phyloP scores from a whole-genome alignment of 2,329 filamentous ascomycete species.

The Beauveria australis region DNA sequence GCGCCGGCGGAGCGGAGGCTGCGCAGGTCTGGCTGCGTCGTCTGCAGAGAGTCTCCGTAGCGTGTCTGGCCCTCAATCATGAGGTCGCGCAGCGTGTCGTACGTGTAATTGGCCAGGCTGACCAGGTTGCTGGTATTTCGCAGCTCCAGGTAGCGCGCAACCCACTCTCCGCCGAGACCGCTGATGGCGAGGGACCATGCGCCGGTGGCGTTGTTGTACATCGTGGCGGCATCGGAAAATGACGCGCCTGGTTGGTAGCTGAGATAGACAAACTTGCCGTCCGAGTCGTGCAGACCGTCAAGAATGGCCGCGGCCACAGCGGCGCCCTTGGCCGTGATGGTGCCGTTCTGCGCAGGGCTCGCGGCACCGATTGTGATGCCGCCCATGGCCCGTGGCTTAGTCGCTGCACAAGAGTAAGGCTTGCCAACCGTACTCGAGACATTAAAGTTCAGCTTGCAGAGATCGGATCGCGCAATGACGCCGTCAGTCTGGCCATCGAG shows the following conservation, averaged over 20 bases:
- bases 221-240: constrained; percentile 26
- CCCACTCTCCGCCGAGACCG: constrained; percentile 24
- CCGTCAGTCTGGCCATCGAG: background rate
- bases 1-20: constrained; percentile 40
- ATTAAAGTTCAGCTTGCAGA: constrained; percentile 23
- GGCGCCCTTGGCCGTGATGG: constrained; percentile 23
- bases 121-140: constrained; percentile 26
- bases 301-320: constrained; percentile 25
- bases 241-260: constrained; percentile 23
- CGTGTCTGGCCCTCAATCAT: constrained; percentile 39
- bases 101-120: constrained; percentile 37
- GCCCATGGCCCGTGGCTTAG: constrained; percentile 13
- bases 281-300: constrained; percentile 28
- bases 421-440: constrained; percentile 22
- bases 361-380: constrained; percentile 9
- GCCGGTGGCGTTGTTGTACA: constrained; percentile 22
- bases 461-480: background rate
- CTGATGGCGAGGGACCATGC: constrained; percentile 24
- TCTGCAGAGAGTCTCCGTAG: constrained; percentile 44
- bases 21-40: constrained; percentile 43
- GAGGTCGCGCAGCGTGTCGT: constrained; percentile 44
- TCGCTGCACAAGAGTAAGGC: constrained; percentile 23
- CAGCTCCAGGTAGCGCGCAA: constrained; percentile 33
- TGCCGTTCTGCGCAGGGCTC: constrained; percentile 23
- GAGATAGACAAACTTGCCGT: constrained; percentile 28